phyloP scores from a whole-genome alignment of 805 yeast genomes.

The Kockiozyma suomiensis region DNA sequence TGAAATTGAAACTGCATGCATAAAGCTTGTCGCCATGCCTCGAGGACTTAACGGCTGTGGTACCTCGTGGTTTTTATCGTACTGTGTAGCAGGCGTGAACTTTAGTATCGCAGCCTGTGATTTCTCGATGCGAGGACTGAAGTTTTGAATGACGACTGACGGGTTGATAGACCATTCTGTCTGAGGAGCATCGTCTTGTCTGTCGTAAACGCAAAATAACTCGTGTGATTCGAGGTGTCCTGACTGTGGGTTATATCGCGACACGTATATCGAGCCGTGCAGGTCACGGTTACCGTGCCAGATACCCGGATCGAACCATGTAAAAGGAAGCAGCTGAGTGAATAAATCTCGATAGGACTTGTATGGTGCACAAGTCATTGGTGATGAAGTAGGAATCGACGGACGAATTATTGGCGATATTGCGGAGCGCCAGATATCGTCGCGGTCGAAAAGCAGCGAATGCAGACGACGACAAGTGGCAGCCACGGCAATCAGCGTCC shows the following conservation, averaged over 20 bases:
- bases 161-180: constrained; percentile 23
- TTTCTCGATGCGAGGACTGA: constrained; percentile 18
- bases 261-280: constrained; percentile 36
- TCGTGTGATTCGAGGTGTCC: constrained; percentile 35
- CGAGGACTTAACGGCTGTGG: constrained; percentile 19
- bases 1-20: constrained; percentile 31
- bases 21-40: constrained; percentile 19
- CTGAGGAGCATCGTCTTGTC: constrained; percentile 2
- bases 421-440: constrained; percentile 33
- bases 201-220: constrained; percentile 20
- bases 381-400: constrained; percentile 9
- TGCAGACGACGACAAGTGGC: constrained; percentile 30
- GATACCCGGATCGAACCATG: constrained; percentile 37
- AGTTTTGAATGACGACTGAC: constrained; percentile 17
- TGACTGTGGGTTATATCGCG: constrained; percentile 29
- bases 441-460: constrained; percentile 17
- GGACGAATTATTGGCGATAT: constrained; percentile 18
- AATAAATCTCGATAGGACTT: constrained; percentile 25
- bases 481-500: constrained; percentile 24
- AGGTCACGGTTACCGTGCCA: constrained; percentile 39
- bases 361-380: constrained; percentile 32
- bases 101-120: constrained; percentile 20
- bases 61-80: constrained; percentile 28
- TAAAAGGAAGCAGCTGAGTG: constrained; percentile 27
- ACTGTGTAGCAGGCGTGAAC: constrained; percentile 16